These are phyloP conservation scores for Phyllosticta capitalensis DNA, from an alignment of 2,329 filamentous ascomycete species.

Conservation along the genomic window DNA sequence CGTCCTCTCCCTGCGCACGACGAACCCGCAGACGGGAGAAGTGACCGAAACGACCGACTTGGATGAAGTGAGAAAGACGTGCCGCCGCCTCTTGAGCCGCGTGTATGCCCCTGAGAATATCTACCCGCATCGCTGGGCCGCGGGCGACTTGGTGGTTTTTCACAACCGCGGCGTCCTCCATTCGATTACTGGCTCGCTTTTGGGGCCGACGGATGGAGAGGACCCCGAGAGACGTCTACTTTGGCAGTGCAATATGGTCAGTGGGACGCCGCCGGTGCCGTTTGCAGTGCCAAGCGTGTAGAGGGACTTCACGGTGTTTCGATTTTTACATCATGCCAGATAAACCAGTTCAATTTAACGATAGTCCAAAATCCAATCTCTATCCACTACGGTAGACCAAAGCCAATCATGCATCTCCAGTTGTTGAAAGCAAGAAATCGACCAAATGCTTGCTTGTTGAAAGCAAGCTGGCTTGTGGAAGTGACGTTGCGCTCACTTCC, in stretches of 20 bases:
- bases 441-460: too few relatives aligned
- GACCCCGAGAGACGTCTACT: slow-evolving; percentile 16
- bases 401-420: too few relatives aligned
- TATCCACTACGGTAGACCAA: too few relatives aligned
- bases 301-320: too few relatives aligned
- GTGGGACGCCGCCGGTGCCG: background rate
- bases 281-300: background rate
- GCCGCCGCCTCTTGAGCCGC: slow-evolving; percentile 19
- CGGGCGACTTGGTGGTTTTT: slow-evolving; percentile 18
- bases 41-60: slow-evolving; percentile 15
- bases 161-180: slow-evolving; percentile 25
- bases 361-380: too few relatives aligned
- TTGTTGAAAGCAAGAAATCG: too few relatives aligned
- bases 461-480: too few relatives aligned
- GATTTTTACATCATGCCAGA: too few relatives aligned
- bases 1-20: slow-evolving; percentile 15
- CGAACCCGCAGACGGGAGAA: slow-evolving; percentile 14
- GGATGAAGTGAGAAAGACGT: slow-evolving; percentile 17
- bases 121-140: slow-evolving; percentile 22
- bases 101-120: slow-evolving; percentile 21
- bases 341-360: too few relatives aligned
- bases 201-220: slow-evolving; percentile 13
- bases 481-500: too few relatives aligned
- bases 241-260: slow-evolving; percentile 18
- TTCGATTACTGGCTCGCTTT: slow-evolving; percentile 22